phyloP scores from a whole-genome alignment of 1,284 basidiomycete genomes.

The Malassezia sympodialis region DNA sequence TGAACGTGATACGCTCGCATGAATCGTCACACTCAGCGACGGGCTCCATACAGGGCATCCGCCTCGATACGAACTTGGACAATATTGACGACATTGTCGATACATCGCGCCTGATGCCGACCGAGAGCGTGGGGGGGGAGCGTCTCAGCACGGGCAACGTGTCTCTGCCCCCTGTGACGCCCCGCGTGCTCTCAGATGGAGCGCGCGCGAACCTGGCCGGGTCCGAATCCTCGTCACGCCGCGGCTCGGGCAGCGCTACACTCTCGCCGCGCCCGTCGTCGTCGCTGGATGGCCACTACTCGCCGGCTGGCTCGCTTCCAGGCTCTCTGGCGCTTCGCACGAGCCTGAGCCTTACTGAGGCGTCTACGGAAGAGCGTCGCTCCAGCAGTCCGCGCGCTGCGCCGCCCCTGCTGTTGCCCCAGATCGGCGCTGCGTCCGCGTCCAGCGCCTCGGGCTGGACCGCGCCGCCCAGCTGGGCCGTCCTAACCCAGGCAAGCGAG shows the following conservation, averaged over 20 bases:
- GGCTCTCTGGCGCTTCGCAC: neutral
- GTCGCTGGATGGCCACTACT: neutral
- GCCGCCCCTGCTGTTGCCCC: neutral
- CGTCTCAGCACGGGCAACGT: neutral
- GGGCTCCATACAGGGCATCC: neutral
- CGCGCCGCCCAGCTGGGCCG: constrained; percentile 47
- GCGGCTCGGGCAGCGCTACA: neutral
- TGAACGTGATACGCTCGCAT: neutral
- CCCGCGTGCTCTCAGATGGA: neutral
- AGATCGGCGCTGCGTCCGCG: neutral
- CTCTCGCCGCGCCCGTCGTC: neutral
- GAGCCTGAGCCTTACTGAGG: neutral
- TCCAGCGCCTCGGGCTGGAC: constrained; percentile 34
- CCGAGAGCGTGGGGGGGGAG: neutral
- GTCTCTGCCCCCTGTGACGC: neutral
- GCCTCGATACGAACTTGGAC: constrained; percentile 67
- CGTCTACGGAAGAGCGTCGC: neutral
- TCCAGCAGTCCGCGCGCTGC: neutral
- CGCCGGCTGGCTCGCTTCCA: neutral
- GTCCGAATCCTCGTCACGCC: neutral
- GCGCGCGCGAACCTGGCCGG: neutral
- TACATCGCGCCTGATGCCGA: constrained; percentile 20
- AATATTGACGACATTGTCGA: constrained; percentile 72
- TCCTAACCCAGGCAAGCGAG: constrained; percentile 29
- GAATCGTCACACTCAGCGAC: neutral